A percentile compares a stretch with the other conserved stretches of the same genome.
phyloP scores from a whole-genome alignment of 2,329 filamentous ascomycete genomes.

The Talaromyces sp. region DNA sequence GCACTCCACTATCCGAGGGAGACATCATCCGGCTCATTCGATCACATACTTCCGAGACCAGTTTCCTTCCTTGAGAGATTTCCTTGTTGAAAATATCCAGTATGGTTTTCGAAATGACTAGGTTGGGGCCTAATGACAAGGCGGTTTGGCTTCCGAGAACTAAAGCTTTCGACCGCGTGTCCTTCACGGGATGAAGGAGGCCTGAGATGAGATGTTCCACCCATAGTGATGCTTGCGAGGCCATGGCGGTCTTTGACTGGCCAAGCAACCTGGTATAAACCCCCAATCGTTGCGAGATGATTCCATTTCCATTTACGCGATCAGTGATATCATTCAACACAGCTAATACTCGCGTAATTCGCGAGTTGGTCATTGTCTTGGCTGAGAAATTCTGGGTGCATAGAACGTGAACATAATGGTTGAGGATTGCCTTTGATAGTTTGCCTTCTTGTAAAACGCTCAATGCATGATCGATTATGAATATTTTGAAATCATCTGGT shows the following conservation, averaged over 20 bases:
- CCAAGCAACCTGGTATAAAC: constrained; percentile 74
- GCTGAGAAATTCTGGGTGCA: constrained; percentile 72
- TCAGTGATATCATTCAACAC: constrained; percentile 68
- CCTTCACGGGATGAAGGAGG: constrained; percentile 71
- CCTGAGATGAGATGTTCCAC: constrained; percentile 74
- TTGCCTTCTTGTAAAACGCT: constrained; percentile 63
- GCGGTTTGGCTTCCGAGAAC: constrained; percentile 67
- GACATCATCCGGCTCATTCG: constrained; percentile 63
- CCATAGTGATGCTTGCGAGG: constrained; percentile 67
- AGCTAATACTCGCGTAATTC: constrained; percentile 65
- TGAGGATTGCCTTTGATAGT: constrained; percentile 70
- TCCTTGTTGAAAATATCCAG: constrained; percentile 48
- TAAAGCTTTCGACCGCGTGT: constrained; percentile 71
- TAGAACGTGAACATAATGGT: constrained; percentile 74
- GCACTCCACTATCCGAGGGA: constrained; percentile 53
- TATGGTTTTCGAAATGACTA: constrained; percentile 61
- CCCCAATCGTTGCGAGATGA: constrained; percentile 68
- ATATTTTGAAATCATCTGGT: constrained; percentile 70
- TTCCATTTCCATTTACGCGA: constrained; percentile 71
- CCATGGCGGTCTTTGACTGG: constrained; percentile 67
- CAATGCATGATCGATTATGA: constrained; percentile 76
- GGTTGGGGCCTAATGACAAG: constrained; percentile 63
- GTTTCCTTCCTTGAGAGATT: constrained; percentile 52
- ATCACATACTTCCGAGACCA: constrained; percentile 64
- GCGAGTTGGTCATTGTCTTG: constrained; percentile 67